Conservation (phyloP, 176 grass and related monocot species). For the maize (Zea mays) region Zm-B73-REFERENCE-NAM-5.0 NC_050098.1:144199501-144200000, state of each 20-base stretch:
- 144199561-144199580: slow-evolving; percentile 48
- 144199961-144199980: not conserved
- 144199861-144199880: not conserved
- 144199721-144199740: not conserved
- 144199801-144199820: not conserved
- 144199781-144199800: not conserved
- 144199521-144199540: slow-evolving; percentile 59
- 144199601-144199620: slow-evolving; percentile 54
- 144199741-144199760: not conserved
- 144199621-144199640: slow-evolving; percentile 45
- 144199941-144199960: slow-evolving; percentile 1
- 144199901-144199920: not conserved
- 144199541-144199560: slow-evolving; percentile 79
- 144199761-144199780: not conserved
- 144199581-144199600: slow-evolving; percentile 50
- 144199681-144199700: slow-evolving; percentile 28
- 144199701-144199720: slow-evolving; percentile 9
- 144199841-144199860: not conserved
- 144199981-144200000: slow-evolving; percentile 11
- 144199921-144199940: not conserved
- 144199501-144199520: slow-evolving; percentile 53
- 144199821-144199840: not conserved
- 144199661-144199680: slow-evolving; percentile 39
- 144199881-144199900: not conserved
- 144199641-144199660: slow-evolving; percentile 48